Evolutionary conservation across 169 alveolate genomes (phyloP), one percentile per base, ranked within the genome.

Genomic region (Perkinsus marinus): DNA sequence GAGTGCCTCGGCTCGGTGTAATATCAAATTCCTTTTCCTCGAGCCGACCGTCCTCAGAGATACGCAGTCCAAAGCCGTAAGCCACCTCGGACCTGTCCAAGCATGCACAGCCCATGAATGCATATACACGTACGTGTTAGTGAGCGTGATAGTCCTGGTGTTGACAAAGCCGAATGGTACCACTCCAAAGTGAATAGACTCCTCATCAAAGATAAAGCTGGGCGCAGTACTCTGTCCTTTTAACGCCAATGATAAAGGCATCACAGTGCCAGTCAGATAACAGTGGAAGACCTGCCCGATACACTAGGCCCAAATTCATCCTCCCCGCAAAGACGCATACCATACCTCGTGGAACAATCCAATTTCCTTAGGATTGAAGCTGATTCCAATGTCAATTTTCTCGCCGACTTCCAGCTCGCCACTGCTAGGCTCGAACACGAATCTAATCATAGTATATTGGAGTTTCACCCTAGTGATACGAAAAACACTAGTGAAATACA

Each of bases 191-290:
- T 97, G 96, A 68, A 98, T 96, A 90, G 96, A 94, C 90, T 96
- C 97, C 69, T 95, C 96, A 93, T 97, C 97, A 93, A 96, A 97
- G 90, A 95, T 95, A 93, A 97, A 97, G 37, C 97, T 95, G 7
- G 99, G 99, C n/a, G 98, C 97, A 26, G 96, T 96, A 0, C 96
- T 98, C 92, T 96, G 98, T 0, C 99, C 99, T 94, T 96, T 96
- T 91, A 97, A 96, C 39, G 96, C 93, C 39, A 96, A 93, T n/a
- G 97, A 94, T 22, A 96, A 95, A 94, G 95, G 95, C 68, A 96
- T 97, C 89, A 91, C 69, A 79, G 90, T 39, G 90, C 89, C 92
- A 41, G 36, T 34, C 37, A 34, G 43, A 37, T 39, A 34, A 0
- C 79, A 39, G n/a, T 68, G 22, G 36, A 39, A 39, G 43, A 93